These are phyloP conservation scores for Corniculantispora saksenae DNA, from an alignment of 2,329 filamentous ascomycete species.

Conservation along the genomic window DNA sequence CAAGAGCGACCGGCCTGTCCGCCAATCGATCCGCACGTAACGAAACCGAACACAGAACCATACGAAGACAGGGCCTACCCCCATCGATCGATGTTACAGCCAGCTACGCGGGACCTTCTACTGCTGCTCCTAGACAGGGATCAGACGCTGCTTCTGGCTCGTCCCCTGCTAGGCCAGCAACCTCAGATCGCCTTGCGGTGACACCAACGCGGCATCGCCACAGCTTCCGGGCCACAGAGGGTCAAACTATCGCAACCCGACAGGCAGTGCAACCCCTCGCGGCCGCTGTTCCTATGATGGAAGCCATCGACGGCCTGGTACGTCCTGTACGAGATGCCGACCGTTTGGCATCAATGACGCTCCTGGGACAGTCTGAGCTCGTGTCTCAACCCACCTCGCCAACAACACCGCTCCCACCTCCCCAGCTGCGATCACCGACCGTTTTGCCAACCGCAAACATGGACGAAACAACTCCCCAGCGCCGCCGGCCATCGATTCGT, in stretches of 20 bases:
- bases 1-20: constrained; percentile 45
- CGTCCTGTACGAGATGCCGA: constrained; percentile 81
- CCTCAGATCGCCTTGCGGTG: constrained; percentile 23
- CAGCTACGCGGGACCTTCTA: constrained; percentile 41
- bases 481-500: constrained; percentile 79
- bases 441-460: constrained; percentile 55
- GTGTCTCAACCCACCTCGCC: constrained; percentile 91
- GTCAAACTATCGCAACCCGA: constrained; percentile 40
- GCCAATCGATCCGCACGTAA: constrained; percentile 53
- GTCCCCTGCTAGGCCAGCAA: constrained; percentile 14
- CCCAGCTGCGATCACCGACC: constrained; percentile 58
- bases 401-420: constrained; percentile 75
- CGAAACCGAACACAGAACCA: constrained; percentile 61
- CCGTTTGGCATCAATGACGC: constrained; percentile 78
- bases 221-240: constrained; percentile 54
- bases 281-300: constrained; percentile 66
- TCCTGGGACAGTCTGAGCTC: constrained; percentile 66
- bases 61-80: constrained; percentile 78
- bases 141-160: constrained; percentile 25
- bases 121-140: constrained; percentile 28
- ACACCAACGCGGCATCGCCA: constrained; percentile 48
- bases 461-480: constrained; percentile 55
- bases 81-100: constrained; percentile 62
- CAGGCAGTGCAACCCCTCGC: constrained; percentile 65
- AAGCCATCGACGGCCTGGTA: constrained; percentile 71